phyloP scores from a whole-genome alignment of 768 basidiomycete genomes.

The Lepiota subincarnata region DNA sequence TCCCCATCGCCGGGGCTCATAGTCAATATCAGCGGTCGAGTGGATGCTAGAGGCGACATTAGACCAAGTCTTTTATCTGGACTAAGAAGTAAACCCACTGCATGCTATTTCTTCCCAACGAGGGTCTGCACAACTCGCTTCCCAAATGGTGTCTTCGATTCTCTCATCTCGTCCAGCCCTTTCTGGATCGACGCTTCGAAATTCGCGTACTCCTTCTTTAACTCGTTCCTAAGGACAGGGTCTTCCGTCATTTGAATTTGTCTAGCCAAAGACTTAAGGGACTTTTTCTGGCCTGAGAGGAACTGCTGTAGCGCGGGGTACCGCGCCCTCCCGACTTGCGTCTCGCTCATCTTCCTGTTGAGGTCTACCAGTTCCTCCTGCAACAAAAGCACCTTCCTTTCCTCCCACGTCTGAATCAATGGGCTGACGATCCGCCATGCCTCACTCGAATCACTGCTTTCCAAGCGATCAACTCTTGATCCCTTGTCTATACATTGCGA shows the following conservation, averaged over 20 bases:
- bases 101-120: not conserved
- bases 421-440: constrained; percentile 7
- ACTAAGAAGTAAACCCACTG: not conserved
- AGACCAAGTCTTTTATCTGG: no score
- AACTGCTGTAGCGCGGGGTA: not conserved
- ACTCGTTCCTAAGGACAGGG: not conserved
- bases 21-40: no score
- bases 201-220: constrained; percentile 4
- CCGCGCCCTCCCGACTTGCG: not conserved
- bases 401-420: not conserved
- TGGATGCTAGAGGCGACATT: no score
- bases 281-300: constrained; percentile 1
- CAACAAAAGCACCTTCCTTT: not conserved
- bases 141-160: not conserved
- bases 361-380: constrained; percentile 5
- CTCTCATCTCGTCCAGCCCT: not conserved
- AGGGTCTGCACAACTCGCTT: not conserved
- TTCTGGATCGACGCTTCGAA: constrained; percentile 2
- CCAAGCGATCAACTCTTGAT: constrained; percentile 6
- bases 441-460: not conserved
- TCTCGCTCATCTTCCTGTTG: not conserved
- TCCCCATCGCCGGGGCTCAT: no score
- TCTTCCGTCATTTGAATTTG: not conserved
- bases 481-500: constrained; percentile 15
- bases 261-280: not conserved